Conservation (phyloP, 495 filamentous ascomycete genomes). For the Chaetomium fimeti region DNA sequence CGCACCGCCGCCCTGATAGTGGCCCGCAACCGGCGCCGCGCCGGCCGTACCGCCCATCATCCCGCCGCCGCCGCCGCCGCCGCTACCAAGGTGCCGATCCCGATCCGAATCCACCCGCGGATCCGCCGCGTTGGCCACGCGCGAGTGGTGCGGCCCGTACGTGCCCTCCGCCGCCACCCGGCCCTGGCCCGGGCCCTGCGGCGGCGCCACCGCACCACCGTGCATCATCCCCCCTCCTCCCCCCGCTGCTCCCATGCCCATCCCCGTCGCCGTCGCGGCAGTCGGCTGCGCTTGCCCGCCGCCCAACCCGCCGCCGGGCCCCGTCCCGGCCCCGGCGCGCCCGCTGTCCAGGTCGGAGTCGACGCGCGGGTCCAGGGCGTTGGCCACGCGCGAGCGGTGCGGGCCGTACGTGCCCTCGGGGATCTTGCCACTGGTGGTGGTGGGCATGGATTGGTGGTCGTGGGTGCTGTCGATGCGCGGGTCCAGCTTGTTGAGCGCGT, state of each 20-base stretch:
- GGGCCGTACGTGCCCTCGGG: slow-evolving; percentile 46
- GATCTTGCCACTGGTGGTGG: slow-evolving; percentile 13
- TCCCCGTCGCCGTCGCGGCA: slow-evolving; percentile 32
- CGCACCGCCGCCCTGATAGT: background rate
- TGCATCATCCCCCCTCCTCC: too few relatives aligned
- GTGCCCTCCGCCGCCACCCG: slow-evolving; percentile 34
- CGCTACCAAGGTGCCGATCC: slow-evolving; percentile 16
- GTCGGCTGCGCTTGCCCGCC: slow-evolving; percentile 19
- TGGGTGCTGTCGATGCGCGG: slow-evolving; percentile 54
- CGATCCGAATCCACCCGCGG: slow-evolving; percentile 39
- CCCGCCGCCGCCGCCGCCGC: background rate
- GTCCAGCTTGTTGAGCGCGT: slow-evolving; percentile 69
- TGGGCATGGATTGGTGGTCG: slow-evolving; percentile 37
- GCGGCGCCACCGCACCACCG: too few relatives aligned
- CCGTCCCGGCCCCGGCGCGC: slow-evolving; percentile 8
- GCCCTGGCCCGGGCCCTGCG: too few relatives aligned
- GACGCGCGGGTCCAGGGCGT: slow-evolving; percentile 34
- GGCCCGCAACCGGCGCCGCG: background rate
- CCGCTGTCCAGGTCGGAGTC: slow-evolving; percentile 24
- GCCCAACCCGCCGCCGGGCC: background rate
- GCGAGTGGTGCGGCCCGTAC: slow-evolving; percentile 40
- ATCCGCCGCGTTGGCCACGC: slow-evolving; percentile 46
- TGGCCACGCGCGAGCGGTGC: slow-evolving; percentile 42
- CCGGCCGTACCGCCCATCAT: background rate
- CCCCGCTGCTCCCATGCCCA: too few relatives aligned